phyloP scores from a whole-genome alignment of 2,329 filamentous ascomycete genomes.

The Zymoseptoria tritici region DNA sequence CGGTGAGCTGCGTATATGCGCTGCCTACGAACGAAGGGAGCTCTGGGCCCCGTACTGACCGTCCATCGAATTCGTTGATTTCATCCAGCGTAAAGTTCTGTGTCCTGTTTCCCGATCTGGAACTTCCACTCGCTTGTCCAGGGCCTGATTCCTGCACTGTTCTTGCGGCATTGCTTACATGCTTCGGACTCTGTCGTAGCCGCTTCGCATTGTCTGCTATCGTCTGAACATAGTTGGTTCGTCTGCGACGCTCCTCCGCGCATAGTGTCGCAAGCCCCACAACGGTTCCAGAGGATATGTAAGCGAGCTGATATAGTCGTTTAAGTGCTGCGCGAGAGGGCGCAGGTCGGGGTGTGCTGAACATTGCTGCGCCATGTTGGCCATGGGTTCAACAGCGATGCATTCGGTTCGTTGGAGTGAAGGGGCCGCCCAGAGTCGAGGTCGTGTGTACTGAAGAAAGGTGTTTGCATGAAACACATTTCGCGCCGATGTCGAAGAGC shows the following conservation, averaged over 20 bases:
- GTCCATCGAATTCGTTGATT: neutral
- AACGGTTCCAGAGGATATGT: slow-evolving; percentile 33
- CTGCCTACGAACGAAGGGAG: neutral
- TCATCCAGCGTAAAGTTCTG: neutral
- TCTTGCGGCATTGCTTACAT: slow-evolving; percentile 18
- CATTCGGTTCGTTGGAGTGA: slow-evolving; percentile 5
- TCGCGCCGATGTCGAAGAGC: neutral
- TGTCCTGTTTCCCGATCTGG: neutral
- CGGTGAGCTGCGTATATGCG: neutral
- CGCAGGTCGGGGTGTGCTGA: slow-evolving; percentile 24
- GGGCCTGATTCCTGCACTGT: neutral
- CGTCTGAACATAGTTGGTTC: slow-evolving; percentile 27
- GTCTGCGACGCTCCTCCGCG: slow-evolving; percentile 30
- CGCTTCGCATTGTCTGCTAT: slow-evolving; percentile 31
- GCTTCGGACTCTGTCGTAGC: slow-evolving; percentile 25
- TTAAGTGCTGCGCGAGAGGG: slow-evolving; percentile 31
- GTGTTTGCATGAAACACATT: neutral
- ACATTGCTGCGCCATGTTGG: slow-evolving; percentile 27
- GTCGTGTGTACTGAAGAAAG: neutral
- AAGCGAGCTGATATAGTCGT: slow-evolving; percentile 32
- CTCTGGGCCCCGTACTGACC: neutral
- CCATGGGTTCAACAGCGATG: slow-evolving; percentile 10
- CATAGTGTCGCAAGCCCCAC: slow-evolving; percentile 29
- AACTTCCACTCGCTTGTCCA: neutral
- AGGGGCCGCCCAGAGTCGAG: neutral